Conservation (phyloP, 176 grass and related monocot genomes). For the Aegilops umbellulata region DNA sequence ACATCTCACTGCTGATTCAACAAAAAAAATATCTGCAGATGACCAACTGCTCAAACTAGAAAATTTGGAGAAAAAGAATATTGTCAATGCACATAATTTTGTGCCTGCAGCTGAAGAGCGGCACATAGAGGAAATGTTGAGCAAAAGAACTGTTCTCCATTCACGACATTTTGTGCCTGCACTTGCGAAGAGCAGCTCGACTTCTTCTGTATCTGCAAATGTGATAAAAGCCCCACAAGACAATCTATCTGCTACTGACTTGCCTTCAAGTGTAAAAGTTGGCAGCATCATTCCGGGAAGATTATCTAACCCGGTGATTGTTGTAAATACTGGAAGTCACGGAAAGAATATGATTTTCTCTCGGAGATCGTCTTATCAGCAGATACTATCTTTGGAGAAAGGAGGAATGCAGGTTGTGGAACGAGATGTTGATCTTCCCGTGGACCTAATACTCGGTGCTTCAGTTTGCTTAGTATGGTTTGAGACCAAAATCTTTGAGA, state of each 20-base stretch:
- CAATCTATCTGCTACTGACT: conserved; percentile 34
- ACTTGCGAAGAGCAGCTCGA: conserved; percentile 46
- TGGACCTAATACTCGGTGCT: conserved; percentile 76
- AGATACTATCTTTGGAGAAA: conserved; percentile 91
- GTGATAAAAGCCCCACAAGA: conserved; percentile 35
- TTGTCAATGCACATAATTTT: conserved; percentile 28
- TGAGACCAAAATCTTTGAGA: conserved; percentile 40
- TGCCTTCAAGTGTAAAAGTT: conserved; percentile 33
- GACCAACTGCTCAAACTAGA: conserved; percentile 18
- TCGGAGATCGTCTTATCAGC: conserved; percentile 81
- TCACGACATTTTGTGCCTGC: conserved; percentile 42
- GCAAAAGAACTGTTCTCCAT: conserved; percentile 29
- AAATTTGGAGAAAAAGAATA: conserved; percentile 29
- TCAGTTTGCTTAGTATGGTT: conserved; percentile 85
- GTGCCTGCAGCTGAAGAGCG: conserved; percentile 21
- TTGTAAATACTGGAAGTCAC: conserved; percentile 85
- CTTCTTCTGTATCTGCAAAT: conserved; percentile 66
- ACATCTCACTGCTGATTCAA: conserved; percentile 27
- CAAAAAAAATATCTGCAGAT: conserved; percentile 2
- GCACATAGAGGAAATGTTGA: conserved; percentile 10
- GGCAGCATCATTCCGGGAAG: conserved; percentile 30
- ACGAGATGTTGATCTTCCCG: conserved; percentile 74
- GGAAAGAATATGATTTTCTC: conserved; percentile 80
- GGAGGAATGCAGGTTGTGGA: conserved; percentile 78
- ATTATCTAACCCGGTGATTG: conserved; percentile 46